Evolutionary conservation across 106 monocot genomes (phyloP).

Genomic region (Allium cepa): DNA sequence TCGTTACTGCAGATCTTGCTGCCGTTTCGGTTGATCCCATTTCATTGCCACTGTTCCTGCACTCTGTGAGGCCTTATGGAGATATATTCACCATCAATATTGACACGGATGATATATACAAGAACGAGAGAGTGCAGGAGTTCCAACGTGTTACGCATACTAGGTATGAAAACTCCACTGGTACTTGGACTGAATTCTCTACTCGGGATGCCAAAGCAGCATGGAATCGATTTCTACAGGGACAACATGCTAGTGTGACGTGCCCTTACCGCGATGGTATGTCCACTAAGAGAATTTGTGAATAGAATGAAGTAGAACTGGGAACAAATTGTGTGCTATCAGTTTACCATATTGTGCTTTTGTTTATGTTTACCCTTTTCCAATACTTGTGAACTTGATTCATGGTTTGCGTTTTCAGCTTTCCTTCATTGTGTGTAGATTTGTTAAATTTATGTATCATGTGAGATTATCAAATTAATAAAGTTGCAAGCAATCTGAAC

Average conservation of each 20-base stretch:
- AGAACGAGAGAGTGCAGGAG: slow-evolving; percentile 1
- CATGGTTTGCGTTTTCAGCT: too few relatives aligned
- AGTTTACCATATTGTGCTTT: background rate
- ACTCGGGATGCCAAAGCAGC: slow-evolving; percentile 1
- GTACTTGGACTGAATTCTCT: background rate
- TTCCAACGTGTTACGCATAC: background rate
- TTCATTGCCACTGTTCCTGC: slow-evolving; percentile 1
- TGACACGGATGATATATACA: background rate
- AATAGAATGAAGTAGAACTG: background rate
- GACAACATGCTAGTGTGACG: background rate
- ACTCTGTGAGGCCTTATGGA: slow-evolving; percentile 6
- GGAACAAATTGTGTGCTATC: background rate
- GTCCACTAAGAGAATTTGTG: background rate
- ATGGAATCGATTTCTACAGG: background rate
- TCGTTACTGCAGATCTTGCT: slow-evolving; percentile 2
- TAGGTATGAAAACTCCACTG: background rate
- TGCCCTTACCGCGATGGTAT: too few relatives aligned
- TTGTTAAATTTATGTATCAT: too few relatives aligned
- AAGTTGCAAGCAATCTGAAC: too few relatives aligned
- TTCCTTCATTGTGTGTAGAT: too few relatives aligned
- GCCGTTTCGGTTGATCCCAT: slow-evolving; percentile 1
- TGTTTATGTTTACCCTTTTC: background rate
- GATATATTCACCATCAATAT: background rate
- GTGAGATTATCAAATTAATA: too few relatives aligned
- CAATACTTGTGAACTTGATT: background rate